Evolutionary conservation across 257 asterid genomes (phyloP).

Genomic region (Solanum dulcamara): DNA sequence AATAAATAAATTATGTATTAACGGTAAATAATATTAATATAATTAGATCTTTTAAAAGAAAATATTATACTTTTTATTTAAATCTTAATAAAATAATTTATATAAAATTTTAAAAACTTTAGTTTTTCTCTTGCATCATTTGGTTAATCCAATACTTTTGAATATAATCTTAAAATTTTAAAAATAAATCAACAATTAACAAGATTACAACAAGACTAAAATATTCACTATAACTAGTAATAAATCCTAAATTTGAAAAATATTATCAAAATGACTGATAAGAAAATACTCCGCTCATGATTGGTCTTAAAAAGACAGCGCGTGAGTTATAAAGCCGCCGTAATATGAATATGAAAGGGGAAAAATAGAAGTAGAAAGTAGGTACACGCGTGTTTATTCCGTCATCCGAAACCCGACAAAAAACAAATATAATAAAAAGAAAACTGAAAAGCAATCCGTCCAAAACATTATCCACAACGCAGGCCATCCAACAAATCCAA

Average conservation of each 20-base stretch:
- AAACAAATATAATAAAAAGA: neutral
- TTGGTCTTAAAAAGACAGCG: conserved; percentile 27
- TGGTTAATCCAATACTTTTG: no score
- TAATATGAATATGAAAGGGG: neutral
- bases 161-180: no score
- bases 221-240: no score
- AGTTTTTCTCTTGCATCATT: no score
- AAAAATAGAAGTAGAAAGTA: neutral
- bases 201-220: no score
- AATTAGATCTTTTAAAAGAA: neutral
- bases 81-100: no score
- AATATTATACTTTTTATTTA: neutral
- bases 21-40: no score
- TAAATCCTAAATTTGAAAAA: neutral
- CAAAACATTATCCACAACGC: neutral
- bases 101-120: no score
- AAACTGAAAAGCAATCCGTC: neutral
- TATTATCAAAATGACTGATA: no score
- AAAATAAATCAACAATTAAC: no score
- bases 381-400: conserved; percentile 9
- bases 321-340: conserved; percentile 29
- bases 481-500: conserved; percentile 5
- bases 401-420: neutral
- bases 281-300: neutral
- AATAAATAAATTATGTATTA: no score